Conservation (phyloP, 202 grass and related monocot species). For the Carex sylvatica region DNA sequence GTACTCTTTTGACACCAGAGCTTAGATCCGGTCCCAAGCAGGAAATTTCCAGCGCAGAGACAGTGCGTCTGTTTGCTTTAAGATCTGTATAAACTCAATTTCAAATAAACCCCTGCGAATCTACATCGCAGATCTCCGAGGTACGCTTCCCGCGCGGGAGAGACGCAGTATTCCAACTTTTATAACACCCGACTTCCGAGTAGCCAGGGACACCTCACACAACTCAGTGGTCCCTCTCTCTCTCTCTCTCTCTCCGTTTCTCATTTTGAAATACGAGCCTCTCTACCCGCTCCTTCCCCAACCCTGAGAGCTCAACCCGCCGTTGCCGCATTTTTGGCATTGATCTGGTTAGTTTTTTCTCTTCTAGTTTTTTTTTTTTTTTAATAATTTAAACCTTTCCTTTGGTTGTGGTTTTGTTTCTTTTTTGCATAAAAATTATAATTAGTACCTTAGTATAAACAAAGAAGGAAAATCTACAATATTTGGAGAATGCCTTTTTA, state of each 20-base stretch:
- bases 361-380: background rate
- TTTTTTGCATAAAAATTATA: background rate
- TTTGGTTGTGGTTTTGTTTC: background rate
- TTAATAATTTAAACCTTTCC: background rate
- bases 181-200: background rate
- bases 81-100: too few species aligned
- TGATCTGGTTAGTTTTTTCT: background rate
- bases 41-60: too few species aligned
- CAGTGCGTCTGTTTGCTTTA: too few species aligned
- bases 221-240: background rate
- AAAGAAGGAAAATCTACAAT: background rate
- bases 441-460: background rate
- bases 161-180: background rate
- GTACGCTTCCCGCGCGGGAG: too few species aligned
- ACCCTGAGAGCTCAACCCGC: background rate
- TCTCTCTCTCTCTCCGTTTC: background rate
- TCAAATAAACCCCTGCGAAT: too few species aligned
- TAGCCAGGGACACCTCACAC: background rate
- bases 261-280: too few species aligned
- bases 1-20: background rate
- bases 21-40: background rate
- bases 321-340: background rate
- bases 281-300: background rate
- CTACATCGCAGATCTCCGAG: too few species aligned
- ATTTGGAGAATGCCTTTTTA: background rate